These are phyloP conservation scores for Talaromyces sp. DNA, from an alignment of 2,329 filamentous ascomycete species.

Conservation along the genomic window DNA sequence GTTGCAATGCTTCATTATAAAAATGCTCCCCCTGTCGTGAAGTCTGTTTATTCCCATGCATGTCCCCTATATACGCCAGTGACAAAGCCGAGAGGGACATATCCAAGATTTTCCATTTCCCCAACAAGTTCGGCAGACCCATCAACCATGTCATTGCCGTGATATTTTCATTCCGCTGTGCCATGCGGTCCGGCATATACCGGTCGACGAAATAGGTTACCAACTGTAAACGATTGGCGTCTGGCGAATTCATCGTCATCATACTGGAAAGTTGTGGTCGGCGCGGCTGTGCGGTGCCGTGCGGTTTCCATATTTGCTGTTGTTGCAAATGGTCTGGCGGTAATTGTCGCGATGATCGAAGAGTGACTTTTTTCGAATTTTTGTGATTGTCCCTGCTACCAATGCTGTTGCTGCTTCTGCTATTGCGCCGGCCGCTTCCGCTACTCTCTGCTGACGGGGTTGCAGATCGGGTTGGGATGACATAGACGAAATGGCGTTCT, in stretches of 20 bases:
- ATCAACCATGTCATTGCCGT: slow-evolving; percentile 20
- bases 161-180: slow-evolving; percentile 5
- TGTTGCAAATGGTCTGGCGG: slow-evolving; percentile 7
- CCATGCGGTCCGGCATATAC: slow-evolving; percentile 16
- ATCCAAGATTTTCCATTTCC: slow-evolving; percentile 17
- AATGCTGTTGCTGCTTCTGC: neutral
- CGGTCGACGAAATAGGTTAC: slow-evolving; percentile 18
- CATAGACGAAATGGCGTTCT: slow-evolving; percentile 21
- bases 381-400: slow-evolving; percentile 2
- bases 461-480: slow-evolving; percentile 16
- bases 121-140: slow-evolving; percentile 11
- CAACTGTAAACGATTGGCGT: slow-evolving; percentile 12
- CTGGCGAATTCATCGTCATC: slow-evolving; percentile 7
- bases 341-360: slow-evolving; percentile 18
- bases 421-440: neutral
- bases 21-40: slow-evolving; percentile 16
- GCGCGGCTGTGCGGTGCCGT: neutral
- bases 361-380: slow-evolving; percentile 16
- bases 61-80: slow-evolving; percentile 18
- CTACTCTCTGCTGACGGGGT: neutral
- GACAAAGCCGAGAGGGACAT: slow-evolving; percentile 19
- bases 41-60: slow-evolving; percentile 9
- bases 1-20: slow-evolving; percentile 15
- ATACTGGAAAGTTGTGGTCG: slow-evolving; percentile 1
- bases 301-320: neutral